These are phyloP conservation scores for Tricholoma flavovirens DNA, from an alignment of 768 basidiomycete genomes.

Conservation along the genomic window DNA sequence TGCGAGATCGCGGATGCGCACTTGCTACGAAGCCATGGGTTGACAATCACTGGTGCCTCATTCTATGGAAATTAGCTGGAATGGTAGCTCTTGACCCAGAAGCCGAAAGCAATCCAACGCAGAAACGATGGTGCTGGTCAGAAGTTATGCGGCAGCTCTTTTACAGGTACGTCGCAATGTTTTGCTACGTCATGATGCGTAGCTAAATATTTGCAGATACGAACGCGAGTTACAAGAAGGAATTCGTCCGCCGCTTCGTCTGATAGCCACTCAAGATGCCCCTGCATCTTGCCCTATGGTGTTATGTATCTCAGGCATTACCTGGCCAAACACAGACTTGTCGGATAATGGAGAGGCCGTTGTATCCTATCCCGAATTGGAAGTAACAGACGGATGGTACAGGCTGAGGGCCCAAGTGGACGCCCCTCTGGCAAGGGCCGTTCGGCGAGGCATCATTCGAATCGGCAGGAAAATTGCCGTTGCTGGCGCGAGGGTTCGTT, in stretches of 20 bases:
- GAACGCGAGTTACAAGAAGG: conserved; percentile 79
- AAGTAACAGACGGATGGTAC: conserved; percentile 99
- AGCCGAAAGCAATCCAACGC: conserved; percentile 37
- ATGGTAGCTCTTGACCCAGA: conserved; percentile 72
- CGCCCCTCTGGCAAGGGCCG: conserved; percentile 61
- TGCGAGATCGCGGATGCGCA: conserved; percentile 53
- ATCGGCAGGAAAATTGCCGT: conserved; percentile 83
- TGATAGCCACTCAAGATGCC: conserved; percentile 80
- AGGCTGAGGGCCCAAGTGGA: conserved; percentile 74
- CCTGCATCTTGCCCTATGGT: conserved; percentile 77
- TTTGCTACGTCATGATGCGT: not conserved
- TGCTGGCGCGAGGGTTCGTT: conserved; percentile 69
- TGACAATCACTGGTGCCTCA: conserved; percentile 83
- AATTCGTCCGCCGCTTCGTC: conserved; percentile 73
- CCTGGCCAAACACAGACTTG: conserved; percentile 38
- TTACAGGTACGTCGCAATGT: conserved; percentile 59
- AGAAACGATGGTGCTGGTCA: conserved; percentile 73
- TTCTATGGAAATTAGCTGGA: conserved; percentile 94
- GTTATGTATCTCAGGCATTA: conserved; percentile 74
- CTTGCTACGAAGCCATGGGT: conserved; percentile 80
- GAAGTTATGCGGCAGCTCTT: conserved; percentile 79
- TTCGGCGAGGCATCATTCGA: conserved; percentile 56
- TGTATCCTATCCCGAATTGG: conserved; percentile 55
- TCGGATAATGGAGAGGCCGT: conserved; percentile 32
- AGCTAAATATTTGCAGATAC: conserved; percentile 49